Conservation (phyloP, 2,329 filamentous ascomycete genomes). For the Ceratocystis lukuohia region DNA sequence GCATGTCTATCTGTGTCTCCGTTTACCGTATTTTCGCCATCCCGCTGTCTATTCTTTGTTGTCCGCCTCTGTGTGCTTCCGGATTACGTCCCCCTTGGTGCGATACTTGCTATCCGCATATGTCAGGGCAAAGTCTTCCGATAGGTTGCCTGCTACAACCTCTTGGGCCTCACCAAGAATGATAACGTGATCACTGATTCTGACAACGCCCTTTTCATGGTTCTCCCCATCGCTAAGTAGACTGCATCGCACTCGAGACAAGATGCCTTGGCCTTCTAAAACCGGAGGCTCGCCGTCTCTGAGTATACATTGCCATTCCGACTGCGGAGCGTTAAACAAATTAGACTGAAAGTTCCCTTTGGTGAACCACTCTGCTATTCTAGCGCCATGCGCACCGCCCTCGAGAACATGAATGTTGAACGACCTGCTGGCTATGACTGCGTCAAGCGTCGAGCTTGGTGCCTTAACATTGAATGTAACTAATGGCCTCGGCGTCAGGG, state of each 20-base stretch:
- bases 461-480: slow-evolving; percentile 45
- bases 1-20: not conserved
- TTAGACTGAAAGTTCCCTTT: slow-evolving; percentile 33
- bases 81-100: slow-evolving; percentile 29
- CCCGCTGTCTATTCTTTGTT: slow-evolving; percentile 8
- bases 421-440: slow-evolving; percentile 31
- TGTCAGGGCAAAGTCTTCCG: slow-evolving; percentile 33
- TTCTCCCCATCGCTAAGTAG: slow-evolving; percentile 30
- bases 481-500: slow-evolving; percentile 33
- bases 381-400: slow-evolving; percentile 34
- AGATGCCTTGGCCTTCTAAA: slow-evolving; percentile 38
- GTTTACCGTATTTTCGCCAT: not conserved
- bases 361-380: slow-evolving; percentile 40
- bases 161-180: slow-evolving; percentile 39
- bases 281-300: slow-evolving; percentile 28
- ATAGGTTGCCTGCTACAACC: slow-evolving; percentile 28
- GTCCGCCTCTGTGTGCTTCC: slow-evolving; percentile 19
- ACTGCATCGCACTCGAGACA: slow-evolving; percentile 35
- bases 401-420: slow-evolving; percentile 45
- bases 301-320: slow-evolving; percentile 12
- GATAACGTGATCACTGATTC: slow-evolving; percentile 39
- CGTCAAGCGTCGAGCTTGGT: slow-evolving; percentile 42
- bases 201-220: slow-evolving; percentile 29
- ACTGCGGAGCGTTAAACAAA: slow-evolving; percentile 26
- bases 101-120: slow-evolving; percentile 40